Base-by-base conservation (phyloP, 140 eudicot genomes). In the Flaveria floridana region DNA sequence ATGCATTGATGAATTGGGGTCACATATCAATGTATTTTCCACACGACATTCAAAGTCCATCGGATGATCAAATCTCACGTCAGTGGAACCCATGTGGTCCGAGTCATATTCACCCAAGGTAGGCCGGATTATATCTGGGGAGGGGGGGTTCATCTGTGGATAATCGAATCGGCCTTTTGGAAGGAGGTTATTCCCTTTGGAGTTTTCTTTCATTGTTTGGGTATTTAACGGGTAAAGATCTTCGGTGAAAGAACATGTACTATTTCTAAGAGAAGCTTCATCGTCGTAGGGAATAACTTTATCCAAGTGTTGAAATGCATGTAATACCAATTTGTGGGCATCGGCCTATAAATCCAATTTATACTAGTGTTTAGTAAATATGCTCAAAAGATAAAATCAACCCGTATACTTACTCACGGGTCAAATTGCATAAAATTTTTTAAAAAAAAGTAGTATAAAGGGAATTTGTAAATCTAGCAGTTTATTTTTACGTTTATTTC, bases 1-100 rank as follows among this genome's bases (percentile, higher is more conserved):
- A 46, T 77, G 79, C 85, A 81, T 81, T 30, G 72, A 72, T 72
- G 79, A 77, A 5, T 68, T 78, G 8, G 84, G 66, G 50, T 79
- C 79, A 51, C 86, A 79, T 44, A 79, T 77, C 20, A 83, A 39
- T 37, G 80, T 75, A 63, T 86, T 77, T 2, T 82, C 69, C 44
- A 79, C 83, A 28, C 71, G 89, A 50, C 84, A 81, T 9, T 82
- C 72, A 52, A 80, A 78, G 65, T 72, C 84, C 67, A 73, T 59
- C 28, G 85, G 74, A 44, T 89, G 86, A 75, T 87, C 86, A 48
- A 72, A 87, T 71, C 83, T 63, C n/a, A 83, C 77, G 73, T 88
- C 90, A 30, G 76, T 71, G 12, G 87, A 16, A 50, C 71, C 96
- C 28, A 87, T 57, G 78, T 78, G 48, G 51, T 53, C 82, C 75